Percentiles rank a stretch among this genome's conserved stretches.
These are phyloP conservation scores for Psidium friedrichsthalianum DNA, from an alignment of 345 rosid species.

Conservation along the genomic window DNA sequence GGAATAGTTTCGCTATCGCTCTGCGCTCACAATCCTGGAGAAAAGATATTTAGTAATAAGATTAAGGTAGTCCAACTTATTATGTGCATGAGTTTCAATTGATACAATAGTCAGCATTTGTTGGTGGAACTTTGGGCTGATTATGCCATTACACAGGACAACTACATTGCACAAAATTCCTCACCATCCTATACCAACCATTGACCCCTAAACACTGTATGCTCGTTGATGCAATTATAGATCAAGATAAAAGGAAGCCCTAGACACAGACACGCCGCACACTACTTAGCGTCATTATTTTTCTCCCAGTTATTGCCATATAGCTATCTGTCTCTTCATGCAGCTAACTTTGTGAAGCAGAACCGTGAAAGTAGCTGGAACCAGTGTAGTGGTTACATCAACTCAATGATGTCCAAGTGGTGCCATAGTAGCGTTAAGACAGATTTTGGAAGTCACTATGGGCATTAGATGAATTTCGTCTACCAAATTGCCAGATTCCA, in stretches of 20 bases:
- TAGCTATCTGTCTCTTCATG: neutral
- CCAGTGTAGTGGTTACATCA: neutral
- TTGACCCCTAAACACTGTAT: neutral
- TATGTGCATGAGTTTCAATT: neutral
- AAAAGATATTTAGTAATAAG: neutral
- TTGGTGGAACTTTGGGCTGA: neutral
- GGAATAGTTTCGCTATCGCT: slow-evolving; percentile 52
- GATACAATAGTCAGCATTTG: neutral
- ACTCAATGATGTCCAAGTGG: neutral
- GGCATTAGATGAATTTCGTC: neutral
- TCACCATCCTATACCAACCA: neutral
- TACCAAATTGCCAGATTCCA: neutral
- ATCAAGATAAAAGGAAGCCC: neutral
- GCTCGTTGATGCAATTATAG: neutral
- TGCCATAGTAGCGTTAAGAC: neutral
- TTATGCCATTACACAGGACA: neutral
- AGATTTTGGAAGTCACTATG: neutral
- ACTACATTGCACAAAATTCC: neutral
- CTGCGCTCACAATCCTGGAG: slow-evolving; percentile 86
- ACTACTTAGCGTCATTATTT: no score
- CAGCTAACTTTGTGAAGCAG: neutral
- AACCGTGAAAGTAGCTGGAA: no score
- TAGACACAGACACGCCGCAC: neutral
- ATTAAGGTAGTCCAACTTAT: neutral
- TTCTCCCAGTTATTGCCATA: neutral